These are phyloP conservation scores for Dictyophora rubrovolvata DNA, from an alignment of 768 basidiomycete species.

Conservation along the genomic window DNA sequence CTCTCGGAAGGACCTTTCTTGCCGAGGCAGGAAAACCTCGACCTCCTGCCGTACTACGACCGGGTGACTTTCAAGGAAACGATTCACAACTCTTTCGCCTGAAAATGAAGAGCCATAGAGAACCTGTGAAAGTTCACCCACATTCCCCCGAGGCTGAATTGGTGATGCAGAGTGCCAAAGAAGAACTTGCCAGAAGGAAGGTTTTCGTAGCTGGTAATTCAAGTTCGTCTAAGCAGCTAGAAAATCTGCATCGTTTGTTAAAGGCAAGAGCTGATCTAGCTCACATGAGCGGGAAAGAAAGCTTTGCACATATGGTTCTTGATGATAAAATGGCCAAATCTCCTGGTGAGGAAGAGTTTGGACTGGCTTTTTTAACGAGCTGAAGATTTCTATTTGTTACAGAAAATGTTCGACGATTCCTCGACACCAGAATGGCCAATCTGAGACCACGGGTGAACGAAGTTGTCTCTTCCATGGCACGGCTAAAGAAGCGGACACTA, in stretches of 20 bases:
- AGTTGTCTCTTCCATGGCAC: conserved; percentile 58
- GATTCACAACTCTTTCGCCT: background rate
- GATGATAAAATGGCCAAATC: conserved; percentile 96
- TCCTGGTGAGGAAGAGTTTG: conserved; percentile 43
- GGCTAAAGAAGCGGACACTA: conserved; percentile 68
- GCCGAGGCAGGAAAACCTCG: conserved; percentile 53
- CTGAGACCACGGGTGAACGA: conserved; percentile 67
- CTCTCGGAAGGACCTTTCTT: conserved; percentile 80
- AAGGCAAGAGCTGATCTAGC: conserved; percentile 75
- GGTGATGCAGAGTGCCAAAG: conserved; percentile 83
- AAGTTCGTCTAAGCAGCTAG: conserved; percentile 65
- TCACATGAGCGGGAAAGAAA: conserved; percentile 70
- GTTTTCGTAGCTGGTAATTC: conserved; percentile 77
- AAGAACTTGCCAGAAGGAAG: conserved; percentile 70
- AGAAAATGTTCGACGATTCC: conserved; percentile 80
- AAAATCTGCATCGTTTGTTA: conserved; percentile 67
- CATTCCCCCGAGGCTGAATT: conserved; percentile 86
- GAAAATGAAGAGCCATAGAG: conserved; percentile 3
- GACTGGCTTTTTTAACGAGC: background rate
- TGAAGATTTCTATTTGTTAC: background rate
- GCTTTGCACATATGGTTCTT: conserved; percentile 79
- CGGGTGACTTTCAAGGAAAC: conserved; percentile 52
- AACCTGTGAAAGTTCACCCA: conserved; percentile 60
- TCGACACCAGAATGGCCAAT: conserved; percentile 70
- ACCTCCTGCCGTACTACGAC: conserved; percentile 57